Evolutionary conservation across 805 yeast genomes (phyloP).

Genomic region (Yarrowia sp.): DNA sequence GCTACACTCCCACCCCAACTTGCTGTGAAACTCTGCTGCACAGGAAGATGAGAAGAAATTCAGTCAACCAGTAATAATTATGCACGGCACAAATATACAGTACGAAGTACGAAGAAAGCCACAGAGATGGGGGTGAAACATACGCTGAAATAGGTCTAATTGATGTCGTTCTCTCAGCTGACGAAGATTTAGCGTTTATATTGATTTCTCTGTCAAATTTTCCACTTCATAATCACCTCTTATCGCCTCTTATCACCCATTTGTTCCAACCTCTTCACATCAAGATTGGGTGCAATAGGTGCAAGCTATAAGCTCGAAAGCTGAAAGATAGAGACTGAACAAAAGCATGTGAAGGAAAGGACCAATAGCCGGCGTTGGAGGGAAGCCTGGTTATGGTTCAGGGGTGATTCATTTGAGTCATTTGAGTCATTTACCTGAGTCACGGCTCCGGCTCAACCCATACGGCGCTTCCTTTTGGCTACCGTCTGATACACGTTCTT

Average conservation of each 20-base stretch:
- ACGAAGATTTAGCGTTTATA: too few species aligned
- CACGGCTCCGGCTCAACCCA: neutral
- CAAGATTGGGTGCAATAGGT: neutral
- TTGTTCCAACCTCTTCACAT: too few species aligned
- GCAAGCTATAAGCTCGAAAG: conserved; percentile 20
- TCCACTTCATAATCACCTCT: too few species aligned
- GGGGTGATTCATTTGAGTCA: conserved; percentile 32
- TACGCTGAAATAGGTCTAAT: too few species aligned
- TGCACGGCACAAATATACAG: conserved; percentile 12
- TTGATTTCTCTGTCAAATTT: too few species aligned
- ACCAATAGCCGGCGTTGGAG: conserved; percentile 9
- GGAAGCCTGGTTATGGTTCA: neutral
- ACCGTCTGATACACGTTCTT: neutral
- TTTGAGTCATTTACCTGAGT: conserved; percentile 16
- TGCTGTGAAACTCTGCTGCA: conserved; percentile 26
- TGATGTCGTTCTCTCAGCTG: neutral
- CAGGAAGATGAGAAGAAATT: conserved; percentile 1
- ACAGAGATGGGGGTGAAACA: neutral
- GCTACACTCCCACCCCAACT: neutral
- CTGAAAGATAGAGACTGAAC: neutral
- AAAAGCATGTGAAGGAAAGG: conserved; percentile 3
- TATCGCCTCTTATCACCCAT: too few species aligned
- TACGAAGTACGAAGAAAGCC: neutral
- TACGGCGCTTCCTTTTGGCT: neutral
- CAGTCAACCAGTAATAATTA: conserved; percentile 9